These are phyloP conservation scores for Trichoderma breve DNA, from an alignment of 2,329 filamentous ascomycete species.

Conservation along the genomic window DNA sequence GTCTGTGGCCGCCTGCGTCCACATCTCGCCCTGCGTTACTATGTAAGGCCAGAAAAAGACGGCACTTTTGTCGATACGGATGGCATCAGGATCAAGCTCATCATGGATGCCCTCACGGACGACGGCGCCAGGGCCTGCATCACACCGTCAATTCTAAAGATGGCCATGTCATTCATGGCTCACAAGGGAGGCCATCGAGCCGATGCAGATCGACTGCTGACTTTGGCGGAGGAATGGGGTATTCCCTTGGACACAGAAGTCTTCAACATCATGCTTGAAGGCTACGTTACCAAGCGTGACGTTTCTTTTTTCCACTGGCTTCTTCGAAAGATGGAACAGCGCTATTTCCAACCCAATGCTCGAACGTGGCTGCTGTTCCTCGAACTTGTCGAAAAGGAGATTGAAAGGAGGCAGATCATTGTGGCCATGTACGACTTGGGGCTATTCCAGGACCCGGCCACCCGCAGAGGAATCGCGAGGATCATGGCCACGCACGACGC, in stretches of 20 bases:
- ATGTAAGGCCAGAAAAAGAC: conserved; percentile 31
- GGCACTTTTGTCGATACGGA: conserved; percentile 37
- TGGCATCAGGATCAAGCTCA: conserved; percentile 38
- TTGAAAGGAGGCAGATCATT: conserved; percentile 48
- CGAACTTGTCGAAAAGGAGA: conserved; percentile 57
- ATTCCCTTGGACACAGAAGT: conserved; percentile 46
- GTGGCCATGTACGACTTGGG: conserved; percentile 46
- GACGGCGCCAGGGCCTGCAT: conserved; percentile 34
- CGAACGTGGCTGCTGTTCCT: conserved; percentile 51
- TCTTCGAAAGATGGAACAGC: conserved; percentile 41
- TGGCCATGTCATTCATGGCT: conserved; percentile 44
- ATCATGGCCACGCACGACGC: conserved; percentile 46
- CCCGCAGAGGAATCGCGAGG: conserved; percentile 39
- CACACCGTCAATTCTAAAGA: conserved; percentile 42
- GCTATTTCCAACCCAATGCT: conserved; percentile 41
- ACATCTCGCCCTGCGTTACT: conserved; percentile 36
- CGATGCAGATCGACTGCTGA: conserved; percentile 37
- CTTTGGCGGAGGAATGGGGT: conserved; percentile 36
- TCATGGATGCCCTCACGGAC: conserved; percentile 41
- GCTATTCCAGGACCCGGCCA: conserved; percentile 39
- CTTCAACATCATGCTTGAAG: conserved; percentile 48
- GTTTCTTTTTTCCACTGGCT: conserved; percentile 41
- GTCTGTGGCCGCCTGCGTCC: conserved; percentile 38
- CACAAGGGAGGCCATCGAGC: conserved; percentile 37
- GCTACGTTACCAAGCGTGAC: conserved; percentile 41